Conservation (phyloP, 257 asterid genomes). For the Gardenia jasminoides region DNA sequence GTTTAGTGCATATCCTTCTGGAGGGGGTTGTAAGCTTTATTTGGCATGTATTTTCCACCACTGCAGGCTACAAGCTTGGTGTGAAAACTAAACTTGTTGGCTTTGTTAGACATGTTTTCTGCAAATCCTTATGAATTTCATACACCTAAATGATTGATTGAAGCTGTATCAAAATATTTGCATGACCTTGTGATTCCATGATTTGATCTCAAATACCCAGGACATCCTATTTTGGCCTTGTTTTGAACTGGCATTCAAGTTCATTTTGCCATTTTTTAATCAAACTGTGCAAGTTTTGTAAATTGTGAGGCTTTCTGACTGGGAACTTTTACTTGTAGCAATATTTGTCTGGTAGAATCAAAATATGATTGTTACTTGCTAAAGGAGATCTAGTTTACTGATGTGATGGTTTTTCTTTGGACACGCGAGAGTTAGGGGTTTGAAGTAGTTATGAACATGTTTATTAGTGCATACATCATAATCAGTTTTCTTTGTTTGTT, state of each 20-base stretch:
- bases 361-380: neutral
- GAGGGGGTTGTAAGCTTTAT: neutral
- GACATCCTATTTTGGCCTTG: neutral
- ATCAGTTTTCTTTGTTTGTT: conserved; percentile 10
- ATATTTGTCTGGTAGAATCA: neutral
- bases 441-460: neutral
- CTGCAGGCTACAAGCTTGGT: neutral
- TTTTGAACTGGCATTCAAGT: neutral
- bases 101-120: no score
- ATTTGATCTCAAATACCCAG: no score
- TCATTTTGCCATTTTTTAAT: neutral
- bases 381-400: neutral
- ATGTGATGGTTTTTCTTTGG: neutral
- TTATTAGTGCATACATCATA: neutral
- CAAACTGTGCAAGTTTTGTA: neutral
- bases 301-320: neutral
- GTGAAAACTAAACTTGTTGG: neutral
- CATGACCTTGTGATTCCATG: neutral
- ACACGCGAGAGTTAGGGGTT: neutral
- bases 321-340: neutral
- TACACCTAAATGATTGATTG: neutral
- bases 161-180: neutral
- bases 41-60: neutral
- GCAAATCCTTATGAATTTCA: neutral
- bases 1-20: neutral